Conservation (phyloP, 371 early-diverging fungal genomes). For the Syncephalis fuscata region DNA sequence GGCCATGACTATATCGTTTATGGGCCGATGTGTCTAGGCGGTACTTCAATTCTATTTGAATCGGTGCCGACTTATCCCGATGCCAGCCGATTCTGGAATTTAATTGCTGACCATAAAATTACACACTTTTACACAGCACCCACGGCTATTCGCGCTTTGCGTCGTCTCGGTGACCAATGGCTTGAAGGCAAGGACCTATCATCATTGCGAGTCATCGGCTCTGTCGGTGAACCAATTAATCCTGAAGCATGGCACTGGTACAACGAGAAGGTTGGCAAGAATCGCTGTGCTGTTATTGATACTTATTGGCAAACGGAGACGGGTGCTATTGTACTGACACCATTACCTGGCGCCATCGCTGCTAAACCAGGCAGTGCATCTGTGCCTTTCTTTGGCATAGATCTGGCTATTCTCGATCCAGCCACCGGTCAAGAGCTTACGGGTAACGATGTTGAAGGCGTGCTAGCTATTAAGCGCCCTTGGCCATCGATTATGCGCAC, state of each 20-base stretch:
- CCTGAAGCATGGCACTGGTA: constrained; percentile 98
- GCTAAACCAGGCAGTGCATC: constrained; percentile 94
- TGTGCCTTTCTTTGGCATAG: constrained; percentile 93
- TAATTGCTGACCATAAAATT: constrained; percentile 69
- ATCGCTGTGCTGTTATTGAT: constrained; percentile 85
- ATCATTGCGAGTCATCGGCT: constrained; percentile 79
- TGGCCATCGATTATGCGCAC: constrained; percentile 96
- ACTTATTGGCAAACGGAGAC: constrained; percentile 97
- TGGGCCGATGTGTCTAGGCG: constrained; percentile 83
- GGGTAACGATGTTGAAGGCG: constrained; percentile 79
- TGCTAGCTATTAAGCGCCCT: constrained; percentile 69
- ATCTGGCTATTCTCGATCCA: constrained; percentile 71
- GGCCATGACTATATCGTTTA: constrained; percentile 86
- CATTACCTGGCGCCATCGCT: constrained; percentile 69
- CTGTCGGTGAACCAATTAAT: constrained; percentile 98
- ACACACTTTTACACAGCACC: constrained; percentile 98
- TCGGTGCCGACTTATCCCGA: constrained; percentile 74
- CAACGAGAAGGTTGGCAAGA: constrained; percentile 69
- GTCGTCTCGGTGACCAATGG: constrained; percentile 71
- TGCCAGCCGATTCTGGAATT: constrained; percentile 68
- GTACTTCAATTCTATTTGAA: constrained; percentile 88
- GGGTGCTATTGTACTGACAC: constrained; percentile 85
- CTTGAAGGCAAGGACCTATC: constrained; percentile 55
- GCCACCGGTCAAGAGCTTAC: constrained; percentile 47
- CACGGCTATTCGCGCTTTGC: constrained; percentile 90